Percentiles rank a stretch among this genome's conserved stretches.
phyloP scores from a whole-genome alignment of 23 red algal genomes.

The Chondrus crispus region DNA sequence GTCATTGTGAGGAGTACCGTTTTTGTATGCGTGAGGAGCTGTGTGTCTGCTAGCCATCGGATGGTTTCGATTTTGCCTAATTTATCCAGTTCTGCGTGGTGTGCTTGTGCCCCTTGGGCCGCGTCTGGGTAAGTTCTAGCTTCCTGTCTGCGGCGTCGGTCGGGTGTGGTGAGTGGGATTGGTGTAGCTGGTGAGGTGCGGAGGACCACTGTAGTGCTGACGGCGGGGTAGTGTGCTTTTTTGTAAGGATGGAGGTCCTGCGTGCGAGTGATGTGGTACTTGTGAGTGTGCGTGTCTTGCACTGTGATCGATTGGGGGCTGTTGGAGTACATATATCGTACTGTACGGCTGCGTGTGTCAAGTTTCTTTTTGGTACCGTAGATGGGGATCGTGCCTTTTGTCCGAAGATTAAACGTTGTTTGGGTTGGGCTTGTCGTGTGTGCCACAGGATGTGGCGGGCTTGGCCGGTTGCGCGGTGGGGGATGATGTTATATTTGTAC shows the following conservation, averaged over 20 bases:
- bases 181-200: neutral
- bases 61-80: neutral
- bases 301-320: neutral
- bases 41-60: neutral
- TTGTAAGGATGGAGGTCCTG: slow-evolving; percentile 28
- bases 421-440: neutral
- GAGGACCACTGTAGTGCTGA: neutral
- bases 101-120: neutral
- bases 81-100: neutral
- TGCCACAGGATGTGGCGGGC: neutral
- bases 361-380: neutral
- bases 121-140: neutral
- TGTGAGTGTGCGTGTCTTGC: neutral
- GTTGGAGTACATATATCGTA: neutral
- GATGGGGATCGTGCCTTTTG: neutral
- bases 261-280: neutral
- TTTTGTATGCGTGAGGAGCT: neutral
- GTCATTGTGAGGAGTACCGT: neutral
- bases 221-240: neutral
- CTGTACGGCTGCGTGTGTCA: neutral
- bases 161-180: neutral
- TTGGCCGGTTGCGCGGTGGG: neutral
- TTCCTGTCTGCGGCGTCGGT: neutral
- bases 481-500: neutral
- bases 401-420: neutral